Evolutionary conservation across 164 flowering plant species (phyloP), one percentile per base, ranked within the genome.

Genomic region (Pachysandra terminalis): DNA sequence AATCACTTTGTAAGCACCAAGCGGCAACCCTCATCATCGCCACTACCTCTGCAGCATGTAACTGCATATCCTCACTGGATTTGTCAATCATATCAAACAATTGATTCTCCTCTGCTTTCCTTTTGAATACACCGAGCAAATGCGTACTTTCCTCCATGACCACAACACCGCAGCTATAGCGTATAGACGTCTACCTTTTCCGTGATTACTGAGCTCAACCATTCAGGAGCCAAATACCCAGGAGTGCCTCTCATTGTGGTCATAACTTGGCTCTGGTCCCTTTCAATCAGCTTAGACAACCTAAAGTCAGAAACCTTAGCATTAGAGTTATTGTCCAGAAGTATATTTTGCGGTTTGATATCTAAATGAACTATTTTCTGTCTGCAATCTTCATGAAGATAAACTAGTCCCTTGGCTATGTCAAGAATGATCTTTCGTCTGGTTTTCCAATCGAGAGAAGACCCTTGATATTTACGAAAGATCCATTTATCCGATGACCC

Each of bases 381-480:
- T 19, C 61, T 48, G 61, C 79, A 78, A 7, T 75, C 74, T 54
- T 78, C 81, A 37, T 78, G 81, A 21, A 78, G 74, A 62, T 78
- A 78, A 0, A 59, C 55, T 0, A 74, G 41, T 19, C 78, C 78
- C 27, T 65, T 68, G 8, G 76, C 75, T 24, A 69, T 41, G 49
- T 63, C 71, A 12, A 60, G 6, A 0, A 66, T 56, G 28, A 78
- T 78, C 22, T 67, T 63, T 19, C 21, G 16, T 40, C 65, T 59
- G 1, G 60, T 23, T 24, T 67, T 17, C 82, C 80, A 79, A 22
- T 59, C 41, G 3, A 77, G 74, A 19, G 10, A 0, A 8, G 49
- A 68, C 10, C 13, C 26, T 25, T 22, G 19, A 23, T 60, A 24
- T 16, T 27, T 6, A 12, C 60, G 19, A 56, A 73, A 79, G 9